Evolutionary conservation across 306 rosid species (phyloP).

Genomic region (Trifolium repens): DNA sequence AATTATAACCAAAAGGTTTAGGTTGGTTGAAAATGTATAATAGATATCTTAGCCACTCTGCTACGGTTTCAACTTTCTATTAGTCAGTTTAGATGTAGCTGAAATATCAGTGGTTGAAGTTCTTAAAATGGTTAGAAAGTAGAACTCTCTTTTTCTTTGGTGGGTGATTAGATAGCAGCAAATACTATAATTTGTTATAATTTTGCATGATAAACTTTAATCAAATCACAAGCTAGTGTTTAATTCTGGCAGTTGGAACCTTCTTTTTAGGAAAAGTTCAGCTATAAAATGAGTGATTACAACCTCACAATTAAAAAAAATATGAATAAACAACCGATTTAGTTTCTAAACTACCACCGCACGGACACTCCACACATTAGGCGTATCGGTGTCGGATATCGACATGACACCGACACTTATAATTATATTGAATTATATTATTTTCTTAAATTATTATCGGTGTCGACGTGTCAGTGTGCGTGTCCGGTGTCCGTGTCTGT

Average conservation of each 20-base stretch:
- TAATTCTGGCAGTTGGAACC: slow-evolving; percentile 48
- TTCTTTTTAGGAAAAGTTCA: slow-evolving; percentile 40
- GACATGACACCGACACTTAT: no score
- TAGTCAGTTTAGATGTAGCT: slow-evolving; percentile 50
- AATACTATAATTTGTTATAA: slow-evolving; percentile 39
- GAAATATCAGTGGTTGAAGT: slow-evolving; percentile 49
- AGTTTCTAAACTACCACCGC: no score
- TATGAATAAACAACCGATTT: no score
- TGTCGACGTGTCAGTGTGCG: no score
- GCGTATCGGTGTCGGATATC: no score
- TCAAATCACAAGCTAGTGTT: slow-evolving; percentile 48
- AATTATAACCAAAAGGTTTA: slow-evolving; percentile 1
- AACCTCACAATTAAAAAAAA: slow-evolving; percentile 6
- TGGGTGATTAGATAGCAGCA: slow-evolving; percentile 53
- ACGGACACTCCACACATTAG: no score
- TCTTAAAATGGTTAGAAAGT: slow-evolving; percentile 51
- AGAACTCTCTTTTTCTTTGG: slow-evolving; percentile 52
- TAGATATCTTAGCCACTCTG: slow-evolving; percentile 50
- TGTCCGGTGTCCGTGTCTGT: no score
- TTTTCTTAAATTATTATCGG: no score
- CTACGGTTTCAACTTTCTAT: slow-evolving; percentile 44
- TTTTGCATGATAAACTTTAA: slow-evolving; percentile 52
- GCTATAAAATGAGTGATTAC: slow-evolving; percentile 31
- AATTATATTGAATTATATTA: no score
- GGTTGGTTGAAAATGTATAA: slow-evolving; percentile 43